Evolutionary conservation across 225 moss, liverwort and hornwort species (phyloP), one percentile per base, ranked within the genome.

Genomic region (Marchantia polymorpha): DNA sequence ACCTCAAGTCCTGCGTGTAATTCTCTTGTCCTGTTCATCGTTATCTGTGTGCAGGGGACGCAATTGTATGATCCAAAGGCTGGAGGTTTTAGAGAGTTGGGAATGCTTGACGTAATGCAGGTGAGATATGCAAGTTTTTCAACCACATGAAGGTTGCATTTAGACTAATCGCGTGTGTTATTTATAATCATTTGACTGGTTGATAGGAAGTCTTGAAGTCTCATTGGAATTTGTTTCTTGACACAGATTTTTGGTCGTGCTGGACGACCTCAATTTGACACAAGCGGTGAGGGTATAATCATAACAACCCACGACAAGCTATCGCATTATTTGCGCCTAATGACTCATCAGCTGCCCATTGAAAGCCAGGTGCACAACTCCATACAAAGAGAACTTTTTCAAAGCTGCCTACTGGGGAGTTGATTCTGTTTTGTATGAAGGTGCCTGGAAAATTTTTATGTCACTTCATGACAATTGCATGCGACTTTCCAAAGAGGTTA

Each of bases 81-180:
- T 85, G 99, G 99, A 85, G 99, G 93, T 73, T 99, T 92, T 84
- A 90, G 95, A 60, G 99, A 99, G 77, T 89, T 99, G 82, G 99
- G 99, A 78, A 99, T 99, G 91, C 91, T 99, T 30, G 99, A 99
- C 90, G 99, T 99, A 71, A 95, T 99, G 93, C 99, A 99, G 97
- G 94, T 97, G 56, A 80, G 68, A 74, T 58, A 26, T 71, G 54
- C 69, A 19, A 79, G 55, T 80, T 46, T 68, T 69, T 31, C 53
- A 20, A 20, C 79, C 78, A 49, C n/a, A 65, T 60, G 10, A 25
- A 51, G 7, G 10, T 52, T 51, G 10, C 0, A 0, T 52, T 48
- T 0, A 23, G 54, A 74, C 51, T 73, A 17, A 46, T 16, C 19
- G 8, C 29, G 9, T 72, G 20, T n/a, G 80, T 74, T 56, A 67